These are phyloP conservation scores for Linnemannia elongata DNA, from an alignment of 192 early-diverging fungal species.

Conservation along the genomic window DNA sequence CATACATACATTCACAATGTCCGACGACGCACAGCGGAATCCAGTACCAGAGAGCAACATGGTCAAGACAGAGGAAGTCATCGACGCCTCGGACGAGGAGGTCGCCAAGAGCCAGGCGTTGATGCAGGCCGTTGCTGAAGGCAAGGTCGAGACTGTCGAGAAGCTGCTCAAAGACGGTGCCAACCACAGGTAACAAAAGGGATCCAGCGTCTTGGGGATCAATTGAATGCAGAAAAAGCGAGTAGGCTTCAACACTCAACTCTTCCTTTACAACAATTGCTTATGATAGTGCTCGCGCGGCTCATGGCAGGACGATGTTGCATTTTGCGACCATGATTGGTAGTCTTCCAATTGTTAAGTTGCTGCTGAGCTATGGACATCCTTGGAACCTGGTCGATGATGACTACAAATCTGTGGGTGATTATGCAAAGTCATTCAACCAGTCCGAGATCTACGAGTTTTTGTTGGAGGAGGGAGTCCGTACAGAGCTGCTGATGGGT, in stretches of 20 bases:
- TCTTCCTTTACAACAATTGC: neutral
- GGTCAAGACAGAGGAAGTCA: slow-evolving; percentile 50
- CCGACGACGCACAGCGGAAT: slow-evolving; percentile 33
- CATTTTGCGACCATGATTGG: slow-evolving; percentile 81
- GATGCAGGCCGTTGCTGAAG: slow-evolving; percentile 52
- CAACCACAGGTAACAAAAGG: slow-evolving; percentile 36
- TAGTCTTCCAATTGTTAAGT: slow-evolving; percentile 71
- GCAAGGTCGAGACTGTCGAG: slow-evolving; percentile 43
- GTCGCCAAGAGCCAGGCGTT: slow-evolving; percentile 47
- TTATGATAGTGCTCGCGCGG: slow-evolving; percentile 32
- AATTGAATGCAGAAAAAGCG: neutral
- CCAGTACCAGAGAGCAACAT: slow-evolving; percentile 50
- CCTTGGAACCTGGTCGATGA: slow-evolving; percentile 90
- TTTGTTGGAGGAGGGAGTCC: slow-evolving; percentile 87
- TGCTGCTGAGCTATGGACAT: slow-evolving; percentile 73
- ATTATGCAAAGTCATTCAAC: slow-evolving; percentile 80
- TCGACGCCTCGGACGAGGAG: slow-evolving; percentile 42
- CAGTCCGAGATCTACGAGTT: slow-evolving; percentile 79
- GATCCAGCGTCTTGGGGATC: neutral
- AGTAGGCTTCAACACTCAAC: neutral
- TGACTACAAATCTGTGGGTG: slow-evolving; percentile 83
- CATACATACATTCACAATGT: neutral
- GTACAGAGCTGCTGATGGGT: slow-evolving; percentile 86
- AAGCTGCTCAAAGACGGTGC: slow-evolving; percentile 44
- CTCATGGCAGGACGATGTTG: slow-evolving; percentile 57